phyloP scores from a whole-genome alignment of 192 early-diverging fungal genomes.

The Umbelopsis sp. region DNA sequence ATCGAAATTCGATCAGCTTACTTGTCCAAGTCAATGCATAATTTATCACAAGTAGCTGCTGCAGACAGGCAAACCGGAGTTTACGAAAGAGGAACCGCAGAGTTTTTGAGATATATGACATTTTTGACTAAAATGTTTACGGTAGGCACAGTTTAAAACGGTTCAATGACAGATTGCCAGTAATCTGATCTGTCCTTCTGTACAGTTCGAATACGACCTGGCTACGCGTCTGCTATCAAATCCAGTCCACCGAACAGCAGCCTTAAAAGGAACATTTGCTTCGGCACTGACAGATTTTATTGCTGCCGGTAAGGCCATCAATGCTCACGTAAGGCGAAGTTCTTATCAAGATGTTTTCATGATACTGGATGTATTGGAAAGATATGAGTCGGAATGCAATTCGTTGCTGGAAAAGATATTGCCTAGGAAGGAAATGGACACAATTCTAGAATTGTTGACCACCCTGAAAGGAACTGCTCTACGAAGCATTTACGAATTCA shows the following conservation, averaged over 20 bases:
- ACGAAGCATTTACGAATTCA: slow-evolving; percentile 65
- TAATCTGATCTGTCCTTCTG: not conserved
- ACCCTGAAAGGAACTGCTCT: slow-evolving; percentile 56
- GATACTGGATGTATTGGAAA: slow-evolving; percentile 70
- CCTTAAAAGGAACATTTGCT: slow-evolving; percentile 50
- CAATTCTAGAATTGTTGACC: slow-evolving; percentile 28
- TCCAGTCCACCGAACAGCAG: slow-evolving; percentile 38
- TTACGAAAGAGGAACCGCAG: slow-evolving; percentile 65
- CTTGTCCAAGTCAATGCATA: slow-evolving; percentile 58
- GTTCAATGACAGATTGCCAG: not conserved
- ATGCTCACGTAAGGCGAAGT: slow-evolving; percentile 52
- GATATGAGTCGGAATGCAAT: slow-evolving; percentile 36
- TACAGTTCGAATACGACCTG: slow-evolving; percentile 66
- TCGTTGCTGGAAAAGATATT: slow-evolving; percentile 49
- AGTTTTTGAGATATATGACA: slow-evolving; percentile 63
- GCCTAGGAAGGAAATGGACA: slow-evolving; percentile 31
- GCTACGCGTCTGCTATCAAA: slow-evolving; percentile 63
- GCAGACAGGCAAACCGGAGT: slow-evolving; percentile 51
- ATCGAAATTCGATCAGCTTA: slow-evolving; percentile 69
- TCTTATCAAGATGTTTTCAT: slow-evolving; percentile 64
- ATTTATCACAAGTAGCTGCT: slow-evolving; percentile 51
- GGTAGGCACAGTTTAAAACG: slow-evolving; percentile 41
- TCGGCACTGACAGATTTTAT: slow-evolving; percentile 52
- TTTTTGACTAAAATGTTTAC: slow-evolving; percentile 63
- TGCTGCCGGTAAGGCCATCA: slow-evolving; percentile 56